A percentile compares a stretch with the other conserved stretches of the same genome.
These are phyloP conservation scores for Macadamia integrifolia DNA, from an alignment of 164 flowering plant genomes.

Conservation along the genomic window DNA sequence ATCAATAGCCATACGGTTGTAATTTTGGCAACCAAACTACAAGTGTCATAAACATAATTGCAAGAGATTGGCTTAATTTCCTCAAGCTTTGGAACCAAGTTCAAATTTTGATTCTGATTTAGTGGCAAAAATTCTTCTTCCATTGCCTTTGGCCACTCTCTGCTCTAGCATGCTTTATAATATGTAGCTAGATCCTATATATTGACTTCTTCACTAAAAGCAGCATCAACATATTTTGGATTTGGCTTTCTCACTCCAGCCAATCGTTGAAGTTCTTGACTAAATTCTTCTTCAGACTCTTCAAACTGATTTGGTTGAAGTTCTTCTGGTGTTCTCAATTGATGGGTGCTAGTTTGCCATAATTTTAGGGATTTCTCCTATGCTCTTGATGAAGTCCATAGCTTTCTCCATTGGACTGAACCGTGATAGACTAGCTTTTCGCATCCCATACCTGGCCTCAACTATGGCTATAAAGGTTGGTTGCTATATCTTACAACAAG, in stretches of 20 bases:
- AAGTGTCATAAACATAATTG: not conserved
- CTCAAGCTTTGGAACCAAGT: not conserved
- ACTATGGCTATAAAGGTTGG: too few relatives aligned
- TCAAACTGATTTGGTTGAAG: not conserved
- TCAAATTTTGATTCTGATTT: not conserved
- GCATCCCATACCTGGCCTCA: too few relatives aligned
- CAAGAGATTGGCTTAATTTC: not conserved
- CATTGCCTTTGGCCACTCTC: not conserved
- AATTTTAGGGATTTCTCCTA: too few relatives aligned
- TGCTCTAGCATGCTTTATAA: too few relatives aligned
- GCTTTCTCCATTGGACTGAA: too few relatives aligned
- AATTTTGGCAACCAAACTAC: not conserved
- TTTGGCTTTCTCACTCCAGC: not conserved
- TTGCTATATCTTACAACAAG: too few relatives aligned
- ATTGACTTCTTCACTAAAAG: not conserved
- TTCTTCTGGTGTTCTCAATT: not conserved
- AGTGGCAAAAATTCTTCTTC: not conserved
- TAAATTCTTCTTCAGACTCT: not conserved
- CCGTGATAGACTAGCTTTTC: too few relatives aligned
- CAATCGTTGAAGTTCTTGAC: not conserved
- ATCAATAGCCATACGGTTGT: not conserved
- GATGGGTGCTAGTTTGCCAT: not conserved
- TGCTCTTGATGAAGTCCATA: not conserved
- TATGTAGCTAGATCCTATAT: not conserved
- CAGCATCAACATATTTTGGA: not conserved